Percentiles rank a stretch among this genome's conserved stretches.
Evolutionary conservation across 2,329 filamentous ascomycete species (phyloP).

Genomic region (Hymenotorrendiella dingleyae): DNA sequence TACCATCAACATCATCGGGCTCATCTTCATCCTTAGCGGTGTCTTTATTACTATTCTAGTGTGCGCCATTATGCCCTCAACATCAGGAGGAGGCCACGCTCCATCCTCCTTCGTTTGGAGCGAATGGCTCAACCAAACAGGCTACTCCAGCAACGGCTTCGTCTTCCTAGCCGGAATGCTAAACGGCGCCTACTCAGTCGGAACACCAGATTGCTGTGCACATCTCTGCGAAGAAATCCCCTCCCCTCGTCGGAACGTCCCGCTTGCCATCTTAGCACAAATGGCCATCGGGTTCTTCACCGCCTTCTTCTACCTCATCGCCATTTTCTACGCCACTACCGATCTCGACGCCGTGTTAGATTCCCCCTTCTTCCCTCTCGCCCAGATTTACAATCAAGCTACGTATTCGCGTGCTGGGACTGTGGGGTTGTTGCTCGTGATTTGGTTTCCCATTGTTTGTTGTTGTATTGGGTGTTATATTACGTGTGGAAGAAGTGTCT

Average conservation of each 20-base stretch:
- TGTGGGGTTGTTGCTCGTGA: constrained; percentile 46
- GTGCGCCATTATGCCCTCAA: constrained; percentile 47
- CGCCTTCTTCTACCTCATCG: constrained; percentile 45
- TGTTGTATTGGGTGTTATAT: constrained; percentile 52
- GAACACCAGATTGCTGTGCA: constrained; percentile 58
- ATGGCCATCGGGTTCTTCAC: constrained; percentile 46
- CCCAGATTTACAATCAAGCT: constrained; percentile 59
- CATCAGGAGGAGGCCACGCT: constrained; percentile 37
- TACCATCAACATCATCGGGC: constrained; percentile 46
- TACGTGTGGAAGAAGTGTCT: constrained; percentile 56
- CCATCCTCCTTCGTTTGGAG: constrained; percentile 38
- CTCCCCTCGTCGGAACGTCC: constrained; percentile 44
- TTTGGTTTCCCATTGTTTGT: constrained; percentile 46
- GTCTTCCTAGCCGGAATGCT: constrained; percentile 55
- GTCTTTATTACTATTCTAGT: constrained; percentile 42
- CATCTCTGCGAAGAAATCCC: constrained; percentile 63
- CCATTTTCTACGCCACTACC: constrained; percentile 52
- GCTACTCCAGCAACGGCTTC: constrained; percentile 45
- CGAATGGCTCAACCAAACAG: constrained; percentile 40
- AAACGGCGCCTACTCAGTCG: constrained; percentile 64
- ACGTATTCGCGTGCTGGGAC: constrained; percentile 46
- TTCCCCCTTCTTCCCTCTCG: constrained; percentile 53
- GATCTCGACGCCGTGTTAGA: constrained; percentile 47
- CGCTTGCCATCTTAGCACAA: constrained; percentile 46
- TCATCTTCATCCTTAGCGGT: constrained; percentile 46